These are phyloP conservation scores for Hibiscus tridactylites DNA, from an alignment of 345 rosid species.

Conservation along the genomic window DNA sequence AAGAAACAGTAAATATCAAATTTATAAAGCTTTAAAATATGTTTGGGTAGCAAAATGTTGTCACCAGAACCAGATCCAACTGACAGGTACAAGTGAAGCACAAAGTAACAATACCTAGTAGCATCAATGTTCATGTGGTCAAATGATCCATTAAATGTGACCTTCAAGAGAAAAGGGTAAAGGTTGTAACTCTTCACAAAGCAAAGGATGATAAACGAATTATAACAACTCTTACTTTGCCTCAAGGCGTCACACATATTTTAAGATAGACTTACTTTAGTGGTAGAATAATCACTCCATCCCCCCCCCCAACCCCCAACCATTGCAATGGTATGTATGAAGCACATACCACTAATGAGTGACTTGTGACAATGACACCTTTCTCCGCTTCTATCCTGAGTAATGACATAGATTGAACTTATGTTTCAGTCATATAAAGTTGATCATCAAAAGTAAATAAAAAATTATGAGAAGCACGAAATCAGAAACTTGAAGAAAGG, in stretches of 20 bases:
- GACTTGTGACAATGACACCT: slow-evolving; percentile 80
- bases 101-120: slow-evolving; percentile 49
- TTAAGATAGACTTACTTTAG: background rate
- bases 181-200: slow-evolving; percentile 10
- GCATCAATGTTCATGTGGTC: slow-evolving; percentile 96
- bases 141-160: slow-evolving; percentile 94
- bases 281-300: background rate
- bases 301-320: background rate
- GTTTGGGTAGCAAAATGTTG: background rate
- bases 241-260: background rate
- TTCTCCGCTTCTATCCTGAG: slow-evolving; percentile 92
- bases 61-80: background rate
- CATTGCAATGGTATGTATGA: slow-evolving; percentile 3
- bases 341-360: slow-evolving; percentile 66
- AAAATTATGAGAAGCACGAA: background rate
- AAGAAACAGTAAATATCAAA: background rate
- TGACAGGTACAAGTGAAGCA: background rate
- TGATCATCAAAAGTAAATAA: slow-evolving; percentile 2
- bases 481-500: slow-evolving; percentile 7
- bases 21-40: background rate
- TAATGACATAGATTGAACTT: slow-evolving; percentile 11
- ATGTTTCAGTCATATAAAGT: slow-evolving; percentile 10
- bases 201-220: background rate
- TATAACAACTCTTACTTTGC: background rate
- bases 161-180: slow-evolving; percentile 30